phyloP scores from a whole-genome alignment of 176 grass and related monocot genomes.

The Alopecurus myosuroides region DNA sequence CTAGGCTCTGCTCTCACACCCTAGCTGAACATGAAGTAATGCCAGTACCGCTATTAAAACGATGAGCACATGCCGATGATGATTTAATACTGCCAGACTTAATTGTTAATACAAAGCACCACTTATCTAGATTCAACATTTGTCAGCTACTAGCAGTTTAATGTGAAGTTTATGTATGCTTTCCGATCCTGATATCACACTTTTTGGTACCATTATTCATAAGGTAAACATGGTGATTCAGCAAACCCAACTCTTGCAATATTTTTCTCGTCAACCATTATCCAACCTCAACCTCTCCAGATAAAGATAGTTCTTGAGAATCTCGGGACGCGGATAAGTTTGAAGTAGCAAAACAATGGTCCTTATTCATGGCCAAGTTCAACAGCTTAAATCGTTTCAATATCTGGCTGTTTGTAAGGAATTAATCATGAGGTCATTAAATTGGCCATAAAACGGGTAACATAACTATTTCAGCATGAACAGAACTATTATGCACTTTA shows the following conservation, averaged over 20 bases:
- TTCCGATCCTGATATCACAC: not conserved
- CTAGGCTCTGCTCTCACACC: not conserved
- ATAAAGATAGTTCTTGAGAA: not conserved
- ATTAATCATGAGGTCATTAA: not conserved
- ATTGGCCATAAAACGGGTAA: not conserved
- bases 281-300: not conserved
- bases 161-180: not conserved
- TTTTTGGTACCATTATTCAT: not conserved
- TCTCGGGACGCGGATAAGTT: not conserved
- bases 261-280: not conserved
- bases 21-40: not conserved
- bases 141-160: not conserved
- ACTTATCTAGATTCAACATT: constrained; percentile 4
- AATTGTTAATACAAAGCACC: not conserved
- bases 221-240: not conserved
- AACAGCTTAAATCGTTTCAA: not conserved
- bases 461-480: constrained; percentile 21
- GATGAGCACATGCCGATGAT: not conserved
- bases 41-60: not conserved
- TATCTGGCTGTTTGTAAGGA: not conserved
- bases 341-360: not conserved
- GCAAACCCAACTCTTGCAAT: not conserved
- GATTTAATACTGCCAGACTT: not conserved
- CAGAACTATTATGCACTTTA: constrained; percentile 9
- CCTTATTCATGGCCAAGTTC: not conserved